A percentile compares a stretch with the other conserved stretches of the same genome.
These are phyloP conservation scores for Plantago elongata DNA, from an alignment of 257 asterid genomes.

Conservation along the genomic window DNA sequence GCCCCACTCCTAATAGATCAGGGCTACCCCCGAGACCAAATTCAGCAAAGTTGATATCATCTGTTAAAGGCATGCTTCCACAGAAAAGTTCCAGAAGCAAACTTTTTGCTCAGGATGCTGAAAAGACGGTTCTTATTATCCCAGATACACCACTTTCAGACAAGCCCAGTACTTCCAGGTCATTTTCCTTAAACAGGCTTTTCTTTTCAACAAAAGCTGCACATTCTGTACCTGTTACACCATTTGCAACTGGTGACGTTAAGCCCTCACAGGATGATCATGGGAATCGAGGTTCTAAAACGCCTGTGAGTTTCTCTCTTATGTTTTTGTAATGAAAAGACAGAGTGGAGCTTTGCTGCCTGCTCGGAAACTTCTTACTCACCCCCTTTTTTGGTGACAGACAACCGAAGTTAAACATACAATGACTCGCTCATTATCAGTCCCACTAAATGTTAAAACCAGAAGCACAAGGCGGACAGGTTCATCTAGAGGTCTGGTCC, in stretches of 20 bases:
- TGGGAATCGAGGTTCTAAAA: slow-evolving; percentile 33
- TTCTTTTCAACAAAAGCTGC: slow-evolving; percentile 57
- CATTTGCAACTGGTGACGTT: slow-evolving; percentile 43
- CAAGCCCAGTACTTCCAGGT: slow-evolving; percentile 84
- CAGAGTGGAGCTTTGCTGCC: slow-evolving; percentile 4
- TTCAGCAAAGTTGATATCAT: slow-evolving; percentile 70
- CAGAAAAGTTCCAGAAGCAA: slow-evolving; percentile 70
- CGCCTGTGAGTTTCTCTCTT: slow-evolving; percentile 39
- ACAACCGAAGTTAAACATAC: slow-evolving; percentile 44
- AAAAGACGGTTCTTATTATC: slow-evolving; percentile 67
- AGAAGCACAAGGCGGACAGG: slow-evolving; percentile 70
- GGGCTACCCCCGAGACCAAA: slow-evolving; percentile 90
- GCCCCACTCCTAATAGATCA: slow-evolving; percentile 60
- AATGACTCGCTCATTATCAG: slow-evolving; percentile 81
- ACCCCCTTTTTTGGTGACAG: slow-evolving; percentile 31
- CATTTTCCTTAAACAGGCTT: slow-evolving; percentile 78
- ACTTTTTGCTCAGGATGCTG: slow-evolving; percentile 54
- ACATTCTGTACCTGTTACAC: slow-evolving; percentile 78
- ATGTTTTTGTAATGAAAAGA: slow-evolving; percentile 1
- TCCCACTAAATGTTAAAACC: slow-evolving; percentile 68
- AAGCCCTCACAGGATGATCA: slow-evolving; percentile 39
- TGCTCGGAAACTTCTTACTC: slow-evolving; percentile 20
- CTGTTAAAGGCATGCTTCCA: slow-evolving; percentile 73
- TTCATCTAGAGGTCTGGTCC: slow-evolving; percentile 72
- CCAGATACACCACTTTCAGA: slow-evolving; percentile 63